Percentiles rank a stretch among this genome's conserved stretches.
phyloP scores from a whole-genome alignment of 768 basidiomycete species.

The Lepiota venenata region DNA sequence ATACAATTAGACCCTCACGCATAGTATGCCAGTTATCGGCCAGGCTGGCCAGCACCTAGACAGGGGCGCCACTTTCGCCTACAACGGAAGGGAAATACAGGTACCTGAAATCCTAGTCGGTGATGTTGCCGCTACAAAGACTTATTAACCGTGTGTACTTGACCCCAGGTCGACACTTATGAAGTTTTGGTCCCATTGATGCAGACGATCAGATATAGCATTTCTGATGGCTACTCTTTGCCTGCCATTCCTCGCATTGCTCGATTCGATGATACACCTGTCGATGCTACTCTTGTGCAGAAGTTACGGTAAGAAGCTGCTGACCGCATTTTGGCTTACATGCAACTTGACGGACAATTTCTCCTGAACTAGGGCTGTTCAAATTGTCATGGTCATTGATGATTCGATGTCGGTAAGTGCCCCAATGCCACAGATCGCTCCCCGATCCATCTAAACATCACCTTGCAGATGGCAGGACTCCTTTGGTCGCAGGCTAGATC shows the following conservation, averaged over 20 bases:
- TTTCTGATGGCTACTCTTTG: slow-evolving; percentile 11
- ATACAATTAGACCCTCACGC: slow-evolving; percentile 8
- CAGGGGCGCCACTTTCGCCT: slow-evolving; percentile 20
- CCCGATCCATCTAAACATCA: not conserved
- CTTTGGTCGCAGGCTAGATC: slow-evolving; percentile 18
- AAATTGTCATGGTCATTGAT: slow-evolving; percentile 20
- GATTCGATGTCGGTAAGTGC: slow-evolving; percentile 19
- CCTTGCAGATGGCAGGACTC: slow-evolving; percentile 16
- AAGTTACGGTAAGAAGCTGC: slow-evolving; percentile 3
- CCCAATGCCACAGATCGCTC: not conserved
- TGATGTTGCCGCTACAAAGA: not conserved
- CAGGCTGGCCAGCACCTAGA: slow-evolving; percentile 19
- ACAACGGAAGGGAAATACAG: slow-evolving; percentile 19
- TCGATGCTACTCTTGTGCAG: not conserved
- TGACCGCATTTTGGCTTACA: no score
- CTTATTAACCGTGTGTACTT: not conserved
- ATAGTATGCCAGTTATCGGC: slow-evolving; percentile 15
- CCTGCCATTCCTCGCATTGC: slow-evolving; percentile 16
- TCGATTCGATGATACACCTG: not conserved
- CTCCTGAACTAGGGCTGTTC: slow-evolving; percentile 13
- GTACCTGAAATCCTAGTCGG: slow-evolving; percentile 6
- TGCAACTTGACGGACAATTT: not conserved
- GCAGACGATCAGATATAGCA: slow-evolving; percentile 16
- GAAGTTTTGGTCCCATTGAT: slow-evolving; percentile 20
- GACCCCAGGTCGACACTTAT: slow-evolving; percentile 17